A percentile compares a stretch with the other conserved stretches of the same genome.
phyloP scores from a whole-genome alignment of 257 asterid species.

The Rehmannia glutinosa region DNA sequence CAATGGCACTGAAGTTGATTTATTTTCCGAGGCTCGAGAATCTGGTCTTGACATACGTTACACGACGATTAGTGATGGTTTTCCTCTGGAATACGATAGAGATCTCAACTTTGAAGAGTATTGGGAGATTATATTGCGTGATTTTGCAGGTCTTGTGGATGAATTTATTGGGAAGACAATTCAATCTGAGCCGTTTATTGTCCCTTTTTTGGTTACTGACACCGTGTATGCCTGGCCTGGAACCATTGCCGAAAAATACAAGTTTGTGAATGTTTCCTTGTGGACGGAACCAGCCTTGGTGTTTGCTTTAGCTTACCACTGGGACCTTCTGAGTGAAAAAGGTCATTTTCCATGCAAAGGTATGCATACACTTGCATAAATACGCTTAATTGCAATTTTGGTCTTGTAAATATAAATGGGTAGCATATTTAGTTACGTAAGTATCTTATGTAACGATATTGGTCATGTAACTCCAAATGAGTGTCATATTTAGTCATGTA shows the following conservation, averaged over 20 bases:
- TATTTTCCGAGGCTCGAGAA: slow-evolving; percentile 25
- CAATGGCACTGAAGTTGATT: not conserved
- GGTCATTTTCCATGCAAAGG: not conserved
- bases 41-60: slow-evolving; percentile 50
- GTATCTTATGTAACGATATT: no score
- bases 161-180: slow-evolving; percentile 29
- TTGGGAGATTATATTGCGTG: slow-evolving; percentile 16
- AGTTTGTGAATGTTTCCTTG: slow-evolving; percentile 38
- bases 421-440: no score
- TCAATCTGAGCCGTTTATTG: slow-evolving; percentile 10
- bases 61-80: slow-evolving; percentile 39
- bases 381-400: no score
- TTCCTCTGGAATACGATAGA: slow-evolving; percentile 36
- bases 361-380: not conserved
- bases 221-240: slow-evolving; percentile 36
- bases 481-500: no score
- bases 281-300: slow-evolving; percentile 46
- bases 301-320: slow-evolving; percentile 11
- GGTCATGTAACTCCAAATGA: no score
- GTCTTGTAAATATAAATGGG: no score
- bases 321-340: not conserved
- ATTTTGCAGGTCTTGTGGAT: slow-evolving; percentile 35
- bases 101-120: slow-evolving; percentile 10
- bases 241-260: slow-evolving; percentile 29
- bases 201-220: slow-evolving; percentile 36